A percentile compares a stretch with the other conserved stretches of the same genome.
phyloP scores from a whole-genome alignment of 768 basidiomycete genomes.

The Boletus reticuloceps region DNA sequence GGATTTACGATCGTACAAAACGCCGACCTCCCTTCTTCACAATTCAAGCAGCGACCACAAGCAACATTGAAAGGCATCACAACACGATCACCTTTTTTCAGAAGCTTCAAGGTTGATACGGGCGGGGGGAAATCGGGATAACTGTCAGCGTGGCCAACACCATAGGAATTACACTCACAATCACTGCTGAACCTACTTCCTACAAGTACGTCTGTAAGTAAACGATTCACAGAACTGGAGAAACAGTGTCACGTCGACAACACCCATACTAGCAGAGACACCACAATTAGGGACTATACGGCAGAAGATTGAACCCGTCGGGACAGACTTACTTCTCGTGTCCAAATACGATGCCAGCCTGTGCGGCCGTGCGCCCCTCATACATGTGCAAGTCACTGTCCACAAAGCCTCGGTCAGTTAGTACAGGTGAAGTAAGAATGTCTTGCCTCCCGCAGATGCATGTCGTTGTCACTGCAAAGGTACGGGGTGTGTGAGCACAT shows the following conservation, averaged over 20 bases:
- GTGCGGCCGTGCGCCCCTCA: neutral
- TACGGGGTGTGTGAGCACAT: neutral
- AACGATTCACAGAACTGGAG: neutral
- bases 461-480: slow-evolving; percentile 2
- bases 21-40: slow-evolving; percentile 50
- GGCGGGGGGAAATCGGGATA: neutral
- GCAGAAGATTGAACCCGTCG: no score
- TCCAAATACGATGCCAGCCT: neutral
- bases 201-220: neutral
- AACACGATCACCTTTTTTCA: slow-evolving; percentile 58
- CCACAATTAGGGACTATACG: neutral
- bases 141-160: neutral
- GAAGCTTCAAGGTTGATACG: slow-evolving; percentile 29
- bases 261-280: neutral
- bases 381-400: neutral
- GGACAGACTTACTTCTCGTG: slow-evolving; percentile 5
- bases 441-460: slow-evolving; percentile 2
- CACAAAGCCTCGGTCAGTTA: neutral
- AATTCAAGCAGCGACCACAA: slow-evolving; percentile 56
- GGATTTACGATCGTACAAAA: slow-evolving; percentile 60
- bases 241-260: neutral
- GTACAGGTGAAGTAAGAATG: neutral
- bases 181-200: slow-evolving; percentile 2
- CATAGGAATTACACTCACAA: neutral
- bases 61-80: slow-evolving; percentile 62